Base-by-base conservation (phyloP, 768 basidiomycete genomes). In the Lactifluus pinguis region DNA sequence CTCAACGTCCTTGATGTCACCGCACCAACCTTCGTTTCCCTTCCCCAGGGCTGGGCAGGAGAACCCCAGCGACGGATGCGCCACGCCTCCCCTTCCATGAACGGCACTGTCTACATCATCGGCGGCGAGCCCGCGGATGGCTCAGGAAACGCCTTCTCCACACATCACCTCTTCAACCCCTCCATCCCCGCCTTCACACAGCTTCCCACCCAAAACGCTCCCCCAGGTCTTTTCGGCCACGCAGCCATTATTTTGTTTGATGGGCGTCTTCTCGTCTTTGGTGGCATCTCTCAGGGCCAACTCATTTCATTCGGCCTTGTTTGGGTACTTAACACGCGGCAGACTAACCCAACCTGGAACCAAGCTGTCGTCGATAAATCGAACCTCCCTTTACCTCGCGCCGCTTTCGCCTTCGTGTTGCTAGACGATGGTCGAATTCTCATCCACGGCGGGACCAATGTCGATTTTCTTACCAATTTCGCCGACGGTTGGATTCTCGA, bases 71-170 rank as follows among this genome's bases (percentile, higher is more conserved):
- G 92, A 34, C 82, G 92, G 49, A 84, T 89, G n/a, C 82, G 85
- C 66, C 90, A 94, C 68, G 79, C 87, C 8, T 72, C 87, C 6
- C 77, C 80, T 8, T 77, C 80, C 11, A 63, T 68, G 6, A 72
- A 73, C 7, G 85, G 84, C 6, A 73, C 75, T 49, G 76, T 90
- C 11, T 90, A 80, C 73, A 77, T 95, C 39, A 78, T 87, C 49
- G 93, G 93, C 3, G 93, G 93, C 8, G 80, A 87, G 72, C 84
- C 79, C 67, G 83, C 83, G n/a, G 93, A 95, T 70, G 89, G 83
- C 13, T 94, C 92, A 9, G 77, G 77, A 1, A 75, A 72, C 52
- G 80, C 76, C 0, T 84, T 87, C 68, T 74, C 79, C 6, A 83
- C 87, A 49, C 80, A 86, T 57, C 91, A 83, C 66, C 69, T 79